Base-by-base conservation (phyloP, 495 filamentous ascomycete species). In the Xylaria flabelliformis region DNA sequence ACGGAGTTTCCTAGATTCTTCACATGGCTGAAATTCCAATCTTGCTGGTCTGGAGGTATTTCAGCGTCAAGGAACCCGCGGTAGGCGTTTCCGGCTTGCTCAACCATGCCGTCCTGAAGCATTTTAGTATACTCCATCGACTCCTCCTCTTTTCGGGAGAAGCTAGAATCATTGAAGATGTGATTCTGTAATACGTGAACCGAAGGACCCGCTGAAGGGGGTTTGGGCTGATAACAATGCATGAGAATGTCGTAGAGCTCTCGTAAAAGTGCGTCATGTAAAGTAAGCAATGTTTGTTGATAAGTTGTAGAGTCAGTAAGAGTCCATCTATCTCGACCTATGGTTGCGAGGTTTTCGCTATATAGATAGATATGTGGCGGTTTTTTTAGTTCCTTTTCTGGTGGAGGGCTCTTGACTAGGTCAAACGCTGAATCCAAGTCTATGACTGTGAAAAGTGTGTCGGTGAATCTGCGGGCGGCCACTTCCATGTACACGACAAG, bases 161-260 rank as follows among this genome's bases (percentile, higher is more conserved):
- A 98, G 61, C 88, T 83, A 3, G 90, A 86, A 79, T 99, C 94
- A 67, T 85, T 80, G 75, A 91, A 90, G 62, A 99, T 91, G 79
- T 98, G 95, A 58, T 89, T 89, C 69, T 94, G 90, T 36, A 99
- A 84, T 26, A 99, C 85, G 69, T 92, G 91, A 87, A 98, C 90
- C 13, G 96, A 87, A 29, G 91, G 89, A 19, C 93, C 94, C 46
- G 94, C 87, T 39, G 85, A 85, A 3, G 94, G 94, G 10, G 92
- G 88, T 75, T 97, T 97, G n/a, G 85, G 74, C 69, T 98, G 93
- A 79, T 93, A 99, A 75, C 94, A 97, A 75, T 92, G 90, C 83
- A 94, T 91, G 79, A 98, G 85, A 17, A 92, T 84, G 65, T 94
- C 91, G 81, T 92, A 98, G 29, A 99, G 86, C 72, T 98, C 97